phyloP scores from a whole-genome alignment of 768 basidiomycete species.

The Mycena polygramma region DNA sequence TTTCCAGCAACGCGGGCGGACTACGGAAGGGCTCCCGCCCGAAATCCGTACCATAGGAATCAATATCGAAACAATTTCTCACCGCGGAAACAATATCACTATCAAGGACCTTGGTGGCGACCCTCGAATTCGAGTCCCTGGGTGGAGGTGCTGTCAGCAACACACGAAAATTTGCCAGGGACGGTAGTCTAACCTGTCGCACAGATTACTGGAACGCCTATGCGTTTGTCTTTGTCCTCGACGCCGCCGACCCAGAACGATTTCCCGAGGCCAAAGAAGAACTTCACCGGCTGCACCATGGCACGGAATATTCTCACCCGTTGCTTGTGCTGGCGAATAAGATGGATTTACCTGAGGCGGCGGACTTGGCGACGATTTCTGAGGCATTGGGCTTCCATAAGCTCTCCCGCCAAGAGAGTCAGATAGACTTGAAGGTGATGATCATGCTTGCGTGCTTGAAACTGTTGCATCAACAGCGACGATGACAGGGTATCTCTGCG shows the following conservation, averaged over 20 bases:
- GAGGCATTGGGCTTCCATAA: constrained; percentile 8
- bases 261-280: constrained; percentile 60
- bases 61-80: constrained; percentile 58
- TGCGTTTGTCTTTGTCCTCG: constrained; percentile 65
- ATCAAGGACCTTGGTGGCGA: constrained; percentile 71
- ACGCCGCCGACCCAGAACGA: constrained; percentile 62
- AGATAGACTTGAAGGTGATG: constrained; percentile 12
- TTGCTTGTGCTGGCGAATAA: constrained; percentile 30
- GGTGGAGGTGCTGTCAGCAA: no score
- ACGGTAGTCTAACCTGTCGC: no score
- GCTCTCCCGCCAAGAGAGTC: neutral
- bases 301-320: constrained; percentile 39
- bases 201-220: constrained; percentile 47
- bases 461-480: neutral
- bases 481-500: constrained; percentile 12
- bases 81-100: constrained; percentile 63
- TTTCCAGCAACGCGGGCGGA: constrained; percentile 44
- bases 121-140: no score
- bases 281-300: constrained; percentile 58
- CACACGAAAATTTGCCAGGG: no score
- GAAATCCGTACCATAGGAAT: constrained; percentile 44
- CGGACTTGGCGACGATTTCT: neutral
- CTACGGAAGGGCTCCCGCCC: constrained; percentile 28
- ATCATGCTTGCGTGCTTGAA: neutral
- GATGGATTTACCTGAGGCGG: constrained; percentile 6